These are phyloP conservation scores for Fagus crenata DNA, from an alignment of 306 rosid species.

Conservation along the genomic window DNA sequence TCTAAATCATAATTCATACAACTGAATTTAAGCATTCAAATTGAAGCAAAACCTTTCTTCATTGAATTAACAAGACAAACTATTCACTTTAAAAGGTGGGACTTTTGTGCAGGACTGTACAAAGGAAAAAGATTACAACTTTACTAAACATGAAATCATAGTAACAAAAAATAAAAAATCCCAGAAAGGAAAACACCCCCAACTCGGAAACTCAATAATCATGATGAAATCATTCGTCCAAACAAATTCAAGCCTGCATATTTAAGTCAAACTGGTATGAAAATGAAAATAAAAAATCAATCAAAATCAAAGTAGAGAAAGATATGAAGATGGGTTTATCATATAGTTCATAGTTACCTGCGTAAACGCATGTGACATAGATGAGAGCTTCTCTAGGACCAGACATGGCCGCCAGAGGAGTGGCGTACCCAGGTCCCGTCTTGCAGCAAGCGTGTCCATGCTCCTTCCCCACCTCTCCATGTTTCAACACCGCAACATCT, in stretches of 20 bases:
- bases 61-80: too few species aligned
- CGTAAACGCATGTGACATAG: conserved; percentile 72
- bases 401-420: conserved; percentile 76
- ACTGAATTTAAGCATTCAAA: neutral
- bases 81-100: neutral
- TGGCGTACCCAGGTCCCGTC: conserved; percentile 80
- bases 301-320: neutral
- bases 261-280: neutral
- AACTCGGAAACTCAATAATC: neutral
- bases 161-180: neutral
- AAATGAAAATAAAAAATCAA: neutral
- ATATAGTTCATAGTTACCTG: conserved; percentile 43
- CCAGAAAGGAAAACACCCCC: too few species aligned
- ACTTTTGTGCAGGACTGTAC: neutral
- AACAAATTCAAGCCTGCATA: neutral
- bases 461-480: conserved; percentile 25
- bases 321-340: neutral
- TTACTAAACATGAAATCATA: too few species aligned
- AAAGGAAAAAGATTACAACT: too few species aligned
- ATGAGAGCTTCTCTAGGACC: conserved; percentile 80
- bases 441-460: conserved; percentile 46
- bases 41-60: neutral
- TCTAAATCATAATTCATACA: neutral
- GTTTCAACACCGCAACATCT: conserved; percentile 18
- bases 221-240: neutral